Conservation (phyloP, 805 yeast genomes). For the Pichia gijzeniarum region DNA sequence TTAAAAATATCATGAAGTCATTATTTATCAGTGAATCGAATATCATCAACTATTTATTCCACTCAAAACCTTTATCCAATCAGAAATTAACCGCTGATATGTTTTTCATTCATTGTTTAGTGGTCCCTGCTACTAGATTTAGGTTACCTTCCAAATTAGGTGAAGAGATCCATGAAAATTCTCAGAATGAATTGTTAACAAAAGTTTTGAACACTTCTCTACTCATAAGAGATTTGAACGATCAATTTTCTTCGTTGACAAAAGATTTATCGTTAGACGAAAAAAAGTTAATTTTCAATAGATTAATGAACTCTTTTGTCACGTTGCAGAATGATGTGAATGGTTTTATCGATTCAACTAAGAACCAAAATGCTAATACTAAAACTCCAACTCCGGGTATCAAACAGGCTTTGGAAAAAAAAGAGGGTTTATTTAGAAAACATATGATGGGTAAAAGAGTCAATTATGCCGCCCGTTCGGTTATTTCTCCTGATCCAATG, state of each 20-base stretch:
- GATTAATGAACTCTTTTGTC: conserved; percentile 93
- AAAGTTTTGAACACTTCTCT: conserved; percentile 74
- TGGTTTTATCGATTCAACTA: conserved; percentile 86
- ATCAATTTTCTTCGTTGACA: conserved; percentile 62
- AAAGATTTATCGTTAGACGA: conserved; percentile 60
- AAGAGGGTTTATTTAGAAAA: conserved; percentile 96
- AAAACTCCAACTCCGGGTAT: conserved; percentile 87
- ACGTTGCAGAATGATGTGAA: conserved; percentile 93
- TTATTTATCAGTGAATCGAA: conserved; percentile 71
- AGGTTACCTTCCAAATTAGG: conserved; percentile 96
- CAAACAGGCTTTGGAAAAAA: conserved; percentile 95
- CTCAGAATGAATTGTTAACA: conserved; percentile 83
- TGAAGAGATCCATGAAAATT: conserved; percentile 90
- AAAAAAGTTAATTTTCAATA: conserved; percentile 62
- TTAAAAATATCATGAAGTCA: conserved; percentile 67
- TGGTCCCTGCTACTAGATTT: conserved; percentile 96
- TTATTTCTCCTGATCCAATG: conserved; percentile 97
- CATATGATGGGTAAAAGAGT: conserved; percentile 99
- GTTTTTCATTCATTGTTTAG: conserved; percentile 81
- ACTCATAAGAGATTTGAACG: conserved; percentile 82
- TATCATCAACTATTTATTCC: conserved; percentile 68
- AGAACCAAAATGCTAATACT: conserved; percentile 67
- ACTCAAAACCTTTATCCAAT: conserved; percentile 60
- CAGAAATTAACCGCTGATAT: conserved; percentile 59
- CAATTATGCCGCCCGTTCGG: conserved; percentile 97